phyloP scores from a whole-genome alignment of 2,329 filamentous ascomycete genomes.

The Colletotrichum limetticola region DNA sequence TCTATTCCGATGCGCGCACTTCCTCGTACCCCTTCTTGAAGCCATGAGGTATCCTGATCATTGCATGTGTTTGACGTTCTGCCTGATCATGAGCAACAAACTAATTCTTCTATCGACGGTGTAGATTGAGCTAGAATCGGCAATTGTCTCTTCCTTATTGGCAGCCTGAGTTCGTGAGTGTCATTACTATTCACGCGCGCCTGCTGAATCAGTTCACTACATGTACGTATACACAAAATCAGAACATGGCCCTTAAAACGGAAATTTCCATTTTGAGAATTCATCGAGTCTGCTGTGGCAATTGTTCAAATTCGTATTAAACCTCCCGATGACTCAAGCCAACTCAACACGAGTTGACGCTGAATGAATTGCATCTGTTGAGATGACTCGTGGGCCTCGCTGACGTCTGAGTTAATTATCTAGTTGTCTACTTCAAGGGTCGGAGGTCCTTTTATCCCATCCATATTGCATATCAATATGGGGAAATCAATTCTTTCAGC shows the following conservation, averaged over 20 bases:
- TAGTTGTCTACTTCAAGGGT: background rate
- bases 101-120: background rate
- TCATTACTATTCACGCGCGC: background rate
- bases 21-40: too few relatives aligned
- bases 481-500: background rate
- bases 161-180: background rate
- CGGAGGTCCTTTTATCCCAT: background rate
- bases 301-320: background rate
- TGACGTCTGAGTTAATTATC: background rate
- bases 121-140: background rate
- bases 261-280: background rate
- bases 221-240: background rate
- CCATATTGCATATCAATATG: background rate
- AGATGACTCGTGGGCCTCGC: background rate
- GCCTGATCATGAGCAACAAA: background rate
- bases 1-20: background rate
- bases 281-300: background rate
- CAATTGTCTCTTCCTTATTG: background rate
- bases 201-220: background rate
- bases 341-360: background rate
- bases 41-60: too few relatives aligned
- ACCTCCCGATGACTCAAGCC: background rate
- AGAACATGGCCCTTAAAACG: background rate
- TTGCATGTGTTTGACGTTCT: too few relatives aligned
- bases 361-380: background rate